Conservation (phyloP, 192 early-diverging fungal species). For the Phycomyces blakesleeanus region DNA sequence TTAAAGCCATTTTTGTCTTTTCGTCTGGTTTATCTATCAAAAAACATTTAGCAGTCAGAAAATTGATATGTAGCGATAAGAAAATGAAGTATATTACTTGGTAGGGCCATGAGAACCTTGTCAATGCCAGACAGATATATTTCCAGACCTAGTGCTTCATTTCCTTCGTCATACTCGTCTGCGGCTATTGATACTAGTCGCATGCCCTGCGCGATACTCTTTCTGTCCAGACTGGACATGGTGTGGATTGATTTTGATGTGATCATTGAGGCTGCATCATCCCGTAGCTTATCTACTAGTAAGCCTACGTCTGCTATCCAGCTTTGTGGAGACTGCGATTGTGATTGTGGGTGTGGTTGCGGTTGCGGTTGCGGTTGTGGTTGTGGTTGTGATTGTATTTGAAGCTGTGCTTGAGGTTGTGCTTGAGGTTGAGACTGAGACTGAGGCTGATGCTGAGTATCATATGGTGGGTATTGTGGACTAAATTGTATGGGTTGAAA, state of each 20-base stretch:
- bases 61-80: not conserved
- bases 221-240: constrained; percentile 12
- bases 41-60: not conserved
- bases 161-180: constrained; percentile 29
- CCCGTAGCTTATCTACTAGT: constrained; percentile 4
- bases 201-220: constrained; percentile 25
- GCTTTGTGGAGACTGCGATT: too few species aligned
- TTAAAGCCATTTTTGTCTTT: constrained; percentile 22
- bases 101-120: constrained; percentile 29
- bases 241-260: not conserved
- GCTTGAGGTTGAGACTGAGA: too few species aligned
- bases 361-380: too few species aligned
- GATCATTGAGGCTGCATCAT: constrained; percentile 1
- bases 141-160: constrained; percentile 21
- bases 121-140: constrained; percentile 32
- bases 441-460: too few species aligned
- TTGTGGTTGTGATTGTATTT: too few species aligned
- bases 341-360: too few species aligned
- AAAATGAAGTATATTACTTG: constrained; percentile 12
- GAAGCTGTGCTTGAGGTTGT: too few species aligned
- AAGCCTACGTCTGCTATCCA: constrained; percentile 5
- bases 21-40: constrained; percentile 12
- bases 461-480: too few species aligned
- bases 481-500: too few species aligned
- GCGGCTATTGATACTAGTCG: constrained; percentile 24